phyloP scores from a whole-genome alignment of 2,329 filamentous ascomycete species.

The Verticillium longisporum region DNA sequence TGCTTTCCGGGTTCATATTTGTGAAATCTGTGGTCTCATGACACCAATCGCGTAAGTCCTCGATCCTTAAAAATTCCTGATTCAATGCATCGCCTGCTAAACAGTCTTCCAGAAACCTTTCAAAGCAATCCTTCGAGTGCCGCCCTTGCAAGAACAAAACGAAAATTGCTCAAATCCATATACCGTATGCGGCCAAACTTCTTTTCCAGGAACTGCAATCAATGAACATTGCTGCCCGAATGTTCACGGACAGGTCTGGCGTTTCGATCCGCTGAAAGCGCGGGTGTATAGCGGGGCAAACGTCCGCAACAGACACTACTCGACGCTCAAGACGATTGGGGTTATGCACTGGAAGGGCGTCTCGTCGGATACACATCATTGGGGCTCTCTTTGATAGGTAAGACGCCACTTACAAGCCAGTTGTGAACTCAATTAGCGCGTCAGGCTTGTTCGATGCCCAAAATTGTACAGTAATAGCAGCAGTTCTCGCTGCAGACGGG shows the following conservation, averaged over 20 bases:
- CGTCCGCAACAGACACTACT: background rate
- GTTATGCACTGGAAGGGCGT: background rate
- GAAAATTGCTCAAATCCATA: constrained; percentile 94
- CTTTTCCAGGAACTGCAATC: constrained; percentile 96
- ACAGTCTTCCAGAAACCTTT: constrained; percentile 62
- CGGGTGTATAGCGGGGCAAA: background rate
- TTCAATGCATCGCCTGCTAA: constrained; percentile 22
- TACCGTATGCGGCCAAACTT: constrained; percentile 95
- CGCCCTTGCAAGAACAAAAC: constrained; percentile 99
- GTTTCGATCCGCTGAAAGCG: constrained; percentile 58
- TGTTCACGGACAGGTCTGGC: constrained; percentile 86
- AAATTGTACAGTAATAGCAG: background rate
- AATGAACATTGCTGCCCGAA: constrained; percentile 96
- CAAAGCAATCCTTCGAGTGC: constrained; percentile 94
- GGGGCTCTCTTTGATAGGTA: background rate
- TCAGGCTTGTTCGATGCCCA: background rate
- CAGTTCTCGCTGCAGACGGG: background rate
- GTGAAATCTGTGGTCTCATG: constrained; percentile 98
- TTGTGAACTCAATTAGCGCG: background rate
- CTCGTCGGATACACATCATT: background rate
- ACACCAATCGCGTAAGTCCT: constrained; percentile 91
- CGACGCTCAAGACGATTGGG: background rate
- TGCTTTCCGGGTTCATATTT: constrained; percentile 96
- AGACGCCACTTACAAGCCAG: background rate
- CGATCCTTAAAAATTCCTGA: background rate